Percentiles rank a stretch among this genome's conserved stretches.
Evolutionary conservation across 176 grass and related monocot species (phyloP).

Genomic region (Oropetium thomaeum): DNA sequence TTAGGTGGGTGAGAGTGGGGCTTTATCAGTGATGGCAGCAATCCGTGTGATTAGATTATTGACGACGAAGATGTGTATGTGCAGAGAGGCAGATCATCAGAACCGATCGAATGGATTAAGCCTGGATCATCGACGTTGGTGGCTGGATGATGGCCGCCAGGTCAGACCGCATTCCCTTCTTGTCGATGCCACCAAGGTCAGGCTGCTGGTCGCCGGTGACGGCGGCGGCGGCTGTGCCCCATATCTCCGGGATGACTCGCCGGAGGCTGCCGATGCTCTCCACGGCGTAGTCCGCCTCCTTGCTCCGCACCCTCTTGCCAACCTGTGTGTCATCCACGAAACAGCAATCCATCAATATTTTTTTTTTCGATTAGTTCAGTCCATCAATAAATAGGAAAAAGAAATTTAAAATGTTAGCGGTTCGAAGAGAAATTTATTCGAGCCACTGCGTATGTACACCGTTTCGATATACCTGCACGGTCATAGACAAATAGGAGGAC

Average conservation of each 20-base stretch:
- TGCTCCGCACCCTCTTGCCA: conserved; percentile 68
- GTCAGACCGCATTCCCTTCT: conserved; percentile 46
- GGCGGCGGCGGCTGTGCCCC: too few species aligned
- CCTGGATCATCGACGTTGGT: conserved; percentile 63
- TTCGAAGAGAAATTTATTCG: too few species aligned
- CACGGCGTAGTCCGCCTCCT: conserved; percentile 70
- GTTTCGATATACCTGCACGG: not conserved
- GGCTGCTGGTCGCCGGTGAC: not conserved
- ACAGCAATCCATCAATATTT: not conserved
- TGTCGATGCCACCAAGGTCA: conserved; percentile 17
- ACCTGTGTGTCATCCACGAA: conserved; percentile 38
- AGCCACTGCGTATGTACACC: not conserved
- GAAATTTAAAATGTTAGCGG: too few species aligned
- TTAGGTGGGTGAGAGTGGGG: not conserved
- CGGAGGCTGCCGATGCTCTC: conserved; percentile 54
- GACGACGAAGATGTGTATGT: not conserved
- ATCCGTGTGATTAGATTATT: not conserved
- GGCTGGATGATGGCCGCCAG: conserved; percentile 53
- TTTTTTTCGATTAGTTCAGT: too few species aligned
- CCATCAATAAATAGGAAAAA: too few species aligned
- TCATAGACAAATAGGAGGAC: not conserved
- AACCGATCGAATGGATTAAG: too few species aligned
- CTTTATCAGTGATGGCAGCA: not conserved
- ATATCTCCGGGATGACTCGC: conserved; percentile 70
- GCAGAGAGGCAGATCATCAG: not conserved